Base-by-base conservation (phyloP, 768 basidiomycete species). In the Suillus ampliporus region DNA sequence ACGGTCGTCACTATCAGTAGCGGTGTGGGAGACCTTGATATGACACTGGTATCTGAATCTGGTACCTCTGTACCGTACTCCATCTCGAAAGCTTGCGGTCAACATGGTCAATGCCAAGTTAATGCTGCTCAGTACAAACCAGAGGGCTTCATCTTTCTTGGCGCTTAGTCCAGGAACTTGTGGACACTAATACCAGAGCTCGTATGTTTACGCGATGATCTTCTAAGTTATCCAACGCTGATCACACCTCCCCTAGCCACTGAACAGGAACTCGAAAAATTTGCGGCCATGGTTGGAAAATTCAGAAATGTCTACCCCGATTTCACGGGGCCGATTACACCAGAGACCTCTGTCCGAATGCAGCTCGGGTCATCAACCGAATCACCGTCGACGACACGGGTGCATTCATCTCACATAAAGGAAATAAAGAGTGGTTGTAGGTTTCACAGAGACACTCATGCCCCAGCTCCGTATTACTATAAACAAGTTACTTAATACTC, bases 31-130 rank as follows among this genome's bases (percentile, higher is more conserved):
- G 77, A 76, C 64, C 48, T 61, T 3, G 76, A 74, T 3, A 35
- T 75, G 21, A 69, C 67, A 3, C 47, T 75, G 21, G 10, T 14
- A 6, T 13, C 63, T n/a, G 69, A 61, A 13, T 60, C 65, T 38
- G 21, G 31, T 17, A 48, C 15, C 14, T 15, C 35, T 19, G 60
- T 64, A 5, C 63, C 75, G 10, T 82, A 82, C 68, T 60, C 68
- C 34, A 68, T 77, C 31, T 72, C 78, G 58, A 80, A 82, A 68
- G 73, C 75, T n/a, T 5, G 80, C 76, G 3, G 41, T 77, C 10
- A 77, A 80, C 61, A 71, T 79, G 70, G 76, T 69, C 26, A 65
- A 73, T 13, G 76, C 72, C 19, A 78, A 80, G 64, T 81, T n/a
- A n/a, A 77, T 61, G 77, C 79, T 4, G 66, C 64, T 8, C 48